Evolutionary conservation across 1,284 basidiomycete species (phyloP), one percentile per base, ranked within the genome.

Genomic region (Microbotryum violaceum): DNA sequence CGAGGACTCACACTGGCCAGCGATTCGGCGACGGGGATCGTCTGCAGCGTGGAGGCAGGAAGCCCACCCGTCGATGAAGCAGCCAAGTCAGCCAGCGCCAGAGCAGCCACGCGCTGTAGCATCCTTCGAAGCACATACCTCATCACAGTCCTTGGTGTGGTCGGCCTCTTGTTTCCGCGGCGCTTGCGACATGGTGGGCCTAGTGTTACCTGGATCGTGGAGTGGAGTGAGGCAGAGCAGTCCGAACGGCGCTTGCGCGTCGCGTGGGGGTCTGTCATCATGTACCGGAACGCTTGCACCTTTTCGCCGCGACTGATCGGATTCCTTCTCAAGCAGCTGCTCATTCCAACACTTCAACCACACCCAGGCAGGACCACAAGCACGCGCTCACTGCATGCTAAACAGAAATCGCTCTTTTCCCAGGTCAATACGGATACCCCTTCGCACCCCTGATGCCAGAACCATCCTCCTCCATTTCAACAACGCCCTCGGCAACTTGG

Each of bases 401-500:
- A 23, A 21, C 10, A 23, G n/a, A 23, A 12, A 49, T 49, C 14
- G n/a, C 27, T 23, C 2, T 1, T 14, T 8, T 14, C 1, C 48
- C 27, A 16, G 14, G 6, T 23, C 21, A 49, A 29, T 23, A 23
- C 48, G 48, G 27, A 23, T 49, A 29, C 29, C 48, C 12, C 6
- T 23, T 23, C 48, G 48, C 21, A 49, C 23, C 29, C 29, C 10
- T 49, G 48, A n/a, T 12, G 1, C 29, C 48, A 20, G 27, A 29
- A 12, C 23, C 29, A 49, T 58, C 56, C 23, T 65, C 66, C 33
- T 72, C 71, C 45, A 66, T 64, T 44, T 48, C 53, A 14, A 71
- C 60, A 6, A 71, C 52, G 16, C 77, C 76, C 2, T 49, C 58
- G 49, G 67, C 65, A 1, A 79, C 58, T 65, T 79, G 77, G 58